Percentiles rank a stretch among this genome's conserved stretches.
Evolutionary conservation across 768 basidiomycete genomes (phyloP).

Genomic region (Calocera viscosa): DNA sequence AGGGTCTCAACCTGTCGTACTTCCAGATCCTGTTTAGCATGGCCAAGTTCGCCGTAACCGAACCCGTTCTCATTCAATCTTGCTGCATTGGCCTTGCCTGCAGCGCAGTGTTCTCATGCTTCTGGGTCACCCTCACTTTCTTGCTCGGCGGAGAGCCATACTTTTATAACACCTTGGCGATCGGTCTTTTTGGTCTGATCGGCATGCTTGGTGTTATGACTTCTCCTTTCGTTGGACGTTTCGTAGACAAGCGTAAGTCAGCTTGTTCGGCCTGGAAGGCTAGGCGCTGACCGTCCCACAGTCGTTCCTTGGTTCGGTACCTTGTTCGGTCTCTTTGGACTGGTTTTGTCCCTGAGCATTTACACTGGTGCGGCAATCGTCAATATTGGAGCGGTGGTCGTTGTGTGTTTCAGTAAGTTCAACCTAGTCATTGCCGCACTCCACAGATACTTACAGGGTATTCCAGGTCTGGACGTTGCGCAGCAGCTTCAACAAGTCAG

Average conservation of each 20-base stretch:
- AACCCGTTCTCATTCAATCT: constrained; percentile 62
- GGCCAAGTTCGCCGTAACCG: constrained; percentile 62
- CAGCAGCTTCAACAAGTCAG: constrained; percentile 65
- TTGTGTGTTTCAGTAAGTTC: constrained; percentile 46
- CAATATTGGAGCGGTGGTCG: constrained; percentile 54
- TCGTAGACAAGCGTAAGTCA: constrained; percentile 22
- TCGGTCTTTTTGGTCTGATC: constrained; percentile 62
- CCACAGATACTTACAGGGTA: not conserved
- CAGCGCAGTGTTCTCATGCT: constrained; percentile 15
- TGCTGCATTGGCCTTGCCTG: constrained; percentile 21
- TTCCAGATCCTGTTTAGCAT: constrained; percentile 57
- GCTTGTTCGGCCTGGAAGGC: not conserved
- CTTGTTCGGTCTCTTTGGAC: constrained; percentile 38
- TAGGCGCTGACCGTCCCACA: constrained; percentile 51
- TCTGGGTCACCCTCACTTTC: constrained; percentile 40
- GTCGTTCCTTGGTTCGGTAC: constrained; percentile 69
- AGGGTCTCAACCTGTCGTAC: constrained; percentile 47
- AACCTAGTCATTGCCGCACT: not conserved
- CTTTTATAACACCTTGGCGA: constrained; percentile 48
- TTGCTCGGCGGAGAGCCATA: constrained; percentile 66
- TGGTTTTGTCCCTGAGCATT: constrained; percentile 45
- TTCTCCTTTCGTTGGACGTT: constrained; percentile 26
- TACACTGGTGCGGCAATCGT: constrained; percentile 60
- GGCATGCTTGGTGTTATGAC: constrained; percentile 41
- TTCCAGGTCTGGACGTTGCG: constrained; percentile 42